Evolutionary conservation across 305 asterid species (phyloP).

Genomic region (Solanum aculeatissimum): DNA sequence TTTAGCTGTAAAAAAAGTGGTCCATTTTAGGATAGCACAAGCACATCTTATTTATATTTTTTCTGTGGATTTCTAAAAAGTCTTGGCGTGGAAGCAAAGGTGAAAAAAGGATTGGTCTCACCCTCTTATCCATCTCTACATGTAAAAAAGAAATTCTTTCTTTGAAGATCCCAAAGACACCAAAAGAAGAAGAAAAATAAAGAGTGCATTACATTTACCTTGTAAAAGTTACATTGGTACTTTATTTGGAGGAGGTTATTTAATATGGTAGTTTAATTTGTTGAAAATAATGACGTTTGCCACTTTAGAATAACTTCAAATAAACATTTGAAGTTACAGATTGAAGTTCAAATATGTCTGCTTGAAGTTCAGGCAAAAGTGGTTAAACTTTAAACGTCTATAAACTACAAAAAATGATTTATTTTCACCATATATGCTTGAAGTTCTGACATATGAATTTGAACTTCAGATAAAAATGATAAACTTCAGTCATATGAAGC

Average conservation of each 20-base stretch:
- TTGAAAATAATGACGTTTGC: not conserved
- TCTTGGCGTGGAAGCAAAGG: slow-evolving; percentile 53
- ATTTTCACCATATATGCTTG: not conserved
- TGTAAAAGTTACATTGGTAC: not conserved
- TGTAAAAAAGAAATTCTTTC: not conserved
- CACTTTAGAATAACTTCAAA: not conserved
- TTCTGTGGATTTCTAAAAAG: slow-evolving; percentile 15
- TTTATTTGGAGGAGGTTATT: not conserved
- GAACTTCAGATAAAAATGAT: not conserved
- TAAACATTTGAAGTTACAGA: not conserved
- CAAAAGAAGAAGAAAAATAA: not conserved
- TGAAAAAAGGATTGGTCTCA: not conserved
- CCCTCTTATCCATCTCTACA: not conserved
- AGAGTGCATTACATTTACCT: not conserved
- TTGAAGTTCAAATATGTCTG: not conserved
- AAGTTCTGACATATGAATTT: not conserved
- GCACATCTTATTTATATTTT: not conserved
- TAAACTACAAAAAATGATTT: not conserved
- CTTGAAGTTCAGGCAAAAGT: not conserved
- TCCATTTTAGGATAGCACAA: slow-evolving; percentile 35
- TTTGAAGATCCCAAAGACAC: not conserved
- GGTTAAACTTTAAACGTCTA: not conserved
- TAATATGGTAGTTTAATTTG: not conserved
- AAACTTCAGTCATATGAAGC: not conserved
- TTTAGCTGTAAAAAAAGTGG: slow-evolving; percentile 10